These are phyloP conservation scores for Exsudoporus frostii DNA, from an alignment of 768 basidiomycete genomes.

Conservation along the genomic window DNA sequence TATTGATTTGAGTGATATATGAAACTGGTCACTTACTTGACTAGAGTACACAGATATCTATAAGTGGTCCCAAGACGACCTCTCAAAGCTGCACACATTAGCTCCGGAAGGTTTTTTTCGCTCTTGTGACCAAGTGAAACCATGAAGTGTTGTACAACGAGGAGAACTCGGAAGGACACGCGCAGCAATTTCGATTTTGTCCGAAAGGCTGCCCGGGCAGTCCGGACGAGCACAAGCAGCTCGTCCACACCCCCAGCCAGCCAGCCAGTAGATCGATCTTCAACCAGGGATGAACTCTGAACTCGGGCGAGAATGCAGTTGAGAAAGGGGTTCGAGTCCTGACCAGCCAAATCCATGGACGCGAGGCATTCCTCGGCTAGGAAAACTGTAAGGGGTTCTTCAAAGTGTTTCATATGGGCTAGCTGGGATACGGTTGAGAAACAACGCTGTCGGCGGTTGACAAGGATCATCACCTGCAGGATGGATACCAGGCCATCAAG, in stretches of 20 bases:
- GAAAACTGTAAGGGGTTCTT: slow-evolving; percentile 49
- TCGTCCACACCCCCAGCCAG: slow-evolving; percentile 24
- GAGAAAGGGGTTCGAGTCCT: slow-evolving; percentile 33
- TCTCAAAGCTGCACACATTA: slow-evolving; percentile 45
- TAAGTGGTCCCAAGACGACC: slow-evolving; percentile 43
- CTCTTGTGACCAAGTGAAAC: slow-evolving; percentile 41
- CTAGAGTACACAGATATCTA: slow-evolving; percentile 43
- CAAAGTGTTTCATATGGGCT: slow-evolving; percentile 67
- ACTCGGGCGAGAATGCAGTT: slow-evolving; percentile 38
- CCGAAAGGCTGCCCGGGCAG: slow-evolving; percentile 38
- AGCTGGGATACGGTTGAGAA: slow-evolving; percentile 39
- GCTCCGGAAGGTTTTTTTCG: slow-evolving; percentile 31
- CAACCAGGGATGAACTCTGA: slow-evolving; percentile 17
- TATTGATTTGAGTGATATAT: slow-evolving; percentile 14
- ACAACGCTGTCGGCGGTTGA: not conserved
- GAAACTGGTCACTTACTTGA: slow-evolving; percentile 39
- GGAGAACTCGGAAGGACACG: slow-evolving; percentile 47
- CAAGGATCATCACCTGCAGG: slow-evolving; percentile 50
- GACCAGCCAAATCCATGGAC: slow-evolving; percentile 13
- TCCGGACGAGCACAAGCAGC: slow-evolving; percentile 35
- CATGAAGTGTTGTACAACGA: slow-evolving; percentile 44
- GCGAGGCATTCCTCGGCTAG: slow-evolving; percentile 9
- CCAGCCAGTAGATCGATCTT: slow-evolving; percentile 25
- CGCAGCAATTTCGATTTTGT: slow-evolving; percentile 35
- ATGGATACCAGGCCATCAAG: slow-evolving; percentile 54